These are phyloP conservation scores for Colletotrichum melonis DNA, from an alignment of 2,329 filamentous ascomycete species.

Conservation along the genomic window DNA sequence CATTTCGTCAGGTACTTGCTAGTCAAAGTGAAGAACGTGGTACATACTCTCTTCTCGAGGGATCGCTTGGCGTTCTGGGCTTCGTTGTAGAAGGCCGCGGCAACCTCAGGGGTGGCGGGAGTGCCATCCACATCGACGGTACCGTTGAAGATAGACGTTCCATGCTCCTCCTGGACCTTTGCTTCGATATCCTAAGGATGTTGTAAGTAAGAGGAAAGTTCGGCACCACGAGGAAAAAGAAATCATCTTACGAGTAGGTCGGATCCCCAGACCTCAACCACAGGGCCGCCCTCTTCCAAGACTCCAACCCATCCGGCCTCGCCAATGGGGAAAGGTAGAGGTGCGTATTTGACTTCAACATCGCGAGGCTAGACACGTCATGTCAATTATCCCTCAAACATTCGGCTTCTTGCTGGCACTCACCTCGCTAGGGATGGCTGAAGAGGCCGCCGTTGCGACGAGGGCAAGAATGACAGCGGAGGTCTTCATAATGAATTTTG, in stretches of 20 bases:
- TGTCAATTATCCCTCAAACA: not conserved
- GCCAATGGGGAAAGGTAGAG: constrained; percentile 5
- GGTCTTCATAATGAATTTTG: not conserved
- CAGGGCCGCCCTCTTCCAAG: not conserved
- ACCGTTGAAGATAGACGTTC: not conserved
- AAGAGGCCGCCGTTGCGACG: not conserved
- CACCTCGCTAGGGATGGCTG: not conserved
- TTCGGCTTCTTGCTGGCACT: not conserved
- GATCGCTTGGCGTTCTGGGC: not conserved
- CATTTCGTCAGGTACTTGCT: not conserved
- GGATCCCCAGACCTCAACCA: constrained; percentile 4
- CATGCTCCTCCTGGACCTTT: not conserved
- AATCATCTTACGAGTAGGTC: not conserved
- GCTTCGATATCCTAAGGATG: not conserved
- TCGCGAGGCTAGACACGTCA: not conserved
- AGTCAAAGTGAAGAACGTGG: not conserved
- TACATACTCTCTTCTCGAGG: not conserved
- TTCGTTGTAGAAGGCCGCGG: not conserved
- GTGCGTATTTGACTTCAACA: not conserved
- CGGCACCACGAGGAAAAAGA: not conserved
- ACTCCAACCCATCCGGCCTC: constrained; percentile 12
- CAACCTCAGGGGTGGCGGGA: not conserved
- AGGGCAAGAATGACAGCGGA: not conserved
- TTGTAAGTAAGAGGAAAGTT: not conserved
- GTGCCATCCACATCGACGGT: not conserved